A percentile compares a stretch with the other conserved stretches of the same genome.
Evolutionary conservation across 2,329 filamentous ascomycete genomes (phyloP).

Genomic region (Talaromyces amestolkiae): DNA sequence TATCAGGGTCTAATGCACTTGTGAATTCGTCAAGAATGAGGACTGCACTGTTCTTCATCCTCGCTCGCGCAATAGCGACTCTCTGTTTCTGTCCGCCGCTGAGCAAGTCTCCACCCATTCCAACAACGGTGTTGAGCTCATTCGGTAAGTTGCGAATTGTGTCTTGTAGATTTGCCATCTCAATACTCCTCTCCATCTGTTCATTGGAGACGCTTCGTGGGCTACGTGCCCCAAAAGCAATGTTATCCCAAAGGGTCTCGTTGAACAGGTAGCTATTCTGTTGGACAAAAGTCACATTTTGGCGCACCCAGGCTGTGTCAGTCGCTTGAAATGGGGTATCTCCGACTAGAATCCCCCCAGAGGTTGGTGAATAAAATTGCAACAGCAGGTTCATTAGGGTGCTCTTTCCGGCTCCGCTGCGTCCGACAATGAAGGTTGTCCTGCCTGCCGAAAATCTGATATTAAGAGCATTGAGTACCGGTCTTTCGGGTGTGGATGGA

Average conservation of each 20-base stretch:
- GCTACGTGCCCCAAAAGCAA: conserved; percentile 65
- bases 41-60: conserved; percentile 72
- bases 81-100: conserved; percentile 85
- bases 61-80: conserved; percentile 74
- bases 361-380: conserved; percentile 67
- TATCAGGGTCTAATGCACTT: conserved; percentile 77
- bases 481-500: conserved; percentile 62
- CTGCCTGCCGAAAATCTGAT: conserved; percentile 71
- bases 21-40: conserved; percentile 87
- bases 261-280: conserved; percentile 80
- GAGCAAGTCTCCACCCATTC: conserved; percentile 65
- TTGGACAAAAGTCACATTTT: conserved; percentile 76
- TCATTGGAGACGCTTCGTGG: conserved; percentile 50
- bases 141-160: conserved; percentile 66
- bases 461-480: conserved; percentile 60
- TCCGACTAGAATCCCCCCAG: conserved; percentile 69
- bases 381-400: conserved; percentile 78
- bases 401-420: conserved; percentile 89
- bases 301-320: conserved; percentile 68
- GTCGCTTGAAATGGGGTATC: conserved; percentile 60
- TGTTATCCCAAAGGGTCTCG: conserved; percentile 73
- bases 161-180: conserved; percentile 66
- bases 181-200: conserved; percentile 61
- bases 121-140: conserved; percentile 70
- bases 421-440: conserved; percentile 77